phyloP scores from a whole-genome alignment of 306 rosid species.

The Ormosia emarginata region DNA sequence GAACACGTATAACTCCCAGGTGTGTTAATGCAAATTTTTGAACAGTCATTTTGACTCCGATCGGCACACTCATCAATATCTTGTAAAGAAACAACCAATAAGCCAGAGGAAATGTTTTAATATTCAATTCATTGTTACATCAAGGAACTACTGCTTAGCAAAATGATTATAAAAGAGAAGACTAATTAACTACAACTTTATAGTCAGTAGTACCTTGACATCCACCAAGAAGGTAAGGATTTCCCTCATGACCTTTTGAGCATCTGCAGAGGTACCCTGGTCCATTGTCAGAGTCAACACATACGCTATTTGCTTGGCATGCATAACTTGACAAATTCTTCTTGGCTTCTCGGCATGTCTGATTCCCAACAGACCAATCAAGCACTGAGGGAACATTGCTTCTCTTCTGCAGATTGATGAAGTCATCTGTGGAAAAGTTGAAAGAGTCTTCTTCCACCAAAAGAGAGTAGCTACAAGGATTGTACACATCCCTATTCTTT shows the following conservation, averaged over 20 bases:
- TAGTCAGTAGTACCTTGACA: constrained; percentile 29
- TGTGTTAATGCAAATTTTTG: neutral
- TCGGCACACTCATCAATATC: constrained; percentile 12
- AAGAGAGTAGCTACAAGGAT: constrained; percentile 21
- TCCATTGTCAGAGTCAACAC: constrained; percentile 5
- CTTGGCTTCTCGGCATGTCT: constrained; percentile 1
- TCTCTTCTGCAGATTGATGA: neutral
- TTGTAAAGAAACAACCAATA: neutral
- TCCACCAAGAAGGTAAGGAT: constrained; percentile 35
- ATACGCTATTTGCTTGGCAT: neutral
- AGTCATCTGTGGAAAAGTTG: neutral
- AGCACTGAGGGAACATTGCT: neutral
- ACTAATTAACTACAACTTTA: neutral
- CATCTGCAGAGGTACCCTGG: constrained; percentile 18
- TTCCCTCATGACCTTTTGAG: constrained; percentile 25
- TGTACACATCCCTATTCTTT: neutral
- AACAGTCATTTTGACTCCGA: neutral
- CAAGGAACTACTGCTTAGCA: neutral
- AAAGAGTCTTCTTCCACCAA: constrained; percentile 10
- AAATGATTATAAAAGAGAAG: neutral
- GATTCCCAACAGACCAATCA: constrained; percentile 22
- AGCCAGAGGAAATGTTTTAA: neutral
- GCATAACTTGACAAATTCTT: neutral
- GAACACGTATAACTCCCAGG: constrained; percentile 17
- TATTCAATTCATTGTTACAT: neutral